Evolutionary conservation across 2,329 filamentous ascomycete species (phyloP), one percentile per base, ranked within the genome.

Genomic region (Fusarium neocosmosporiellum): DNA sequence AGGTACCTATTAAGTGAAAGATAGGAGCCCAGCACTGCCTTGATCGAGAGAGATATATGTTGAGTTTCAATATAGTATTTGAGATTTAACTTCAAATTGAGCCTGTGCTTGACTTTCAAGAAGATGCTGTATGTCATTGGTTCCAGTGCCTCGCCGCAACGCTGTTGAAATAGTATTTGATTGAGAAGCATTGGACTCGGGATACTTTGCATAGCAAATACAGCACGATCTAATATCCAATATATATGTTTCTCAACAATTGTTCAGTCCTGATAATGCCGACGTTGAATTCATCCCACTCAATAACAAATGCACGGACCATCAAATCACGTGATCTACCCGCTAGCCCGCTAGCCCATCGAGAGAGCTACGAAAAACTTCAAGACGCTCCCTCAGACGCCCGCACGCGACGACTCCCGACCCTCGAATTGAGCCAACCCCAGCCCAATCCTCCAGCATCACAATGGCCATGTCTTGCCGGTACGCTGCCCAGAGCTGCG

Each of bases 401-500:
- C 74, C 73, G 77, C 71, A 71, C 76, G 77, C 77, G 77, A 78
- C 75, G 72, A 77, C 68, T 55, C 70, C 68, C 69, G 69, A 70
- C 39, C 65, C 67, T 69, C 70, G 71, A 79, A 75, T 77, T 78
- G 70, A 77, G 75, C 73, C 34, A 70, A 69, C 43, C 57, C 66
- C 63, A 74, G 70, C 75, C 73, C 77, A 70, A 73, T 74, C 67
- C 71, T 71, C 71, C 72, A 77, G 72, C 76, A 82, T 5, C 48
- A 39, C 79, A 78, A 92, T 92, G 90, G 89, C 89, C 73, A 84
- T 89, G 80, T 87, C 90, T 76, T 91, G 88, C 83, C 87, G 90
- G 82, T 88, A 86, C 81, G 89, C 88, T 81, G 90, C 88, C 77
- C 89, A 89, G 83, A 88, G 87, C 87, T 92, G 89, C 84, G 88